Conservation (phyloP, 352 stramenopile species). For the Globisporangium solare region DNA sequence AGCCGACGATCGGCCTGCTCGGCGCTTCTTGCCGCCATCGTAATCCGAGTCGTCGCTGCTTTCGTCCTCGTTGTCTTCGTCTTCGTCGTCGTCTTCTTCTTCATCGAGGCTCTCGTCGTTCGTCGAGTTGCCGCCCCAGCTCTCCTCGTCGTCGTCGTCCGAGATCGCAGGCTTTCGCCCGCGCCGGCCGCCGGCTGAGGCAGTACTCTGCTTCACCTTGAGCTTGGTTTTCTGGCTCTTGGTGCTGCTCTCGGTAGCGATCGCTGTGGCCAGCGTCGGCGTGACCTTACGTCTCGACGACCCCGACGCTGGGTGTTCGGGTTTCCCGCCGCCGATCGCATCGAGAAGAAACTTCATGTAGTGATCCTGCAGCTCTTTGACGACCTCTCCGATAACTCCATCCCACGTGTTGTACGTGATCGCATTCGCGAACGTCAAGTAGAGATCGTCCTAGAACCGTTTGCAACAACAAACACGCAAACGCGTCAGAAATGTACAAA, state of each 20-base stretch:
- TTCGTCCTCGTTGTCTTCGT: constrained; percentile 22
- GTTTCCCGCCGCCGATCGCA: constrained; percentile 33
- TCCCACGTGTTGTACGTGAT: constrained; percentile 78
- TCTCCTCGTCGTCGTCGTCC: constrained; percentile 41
- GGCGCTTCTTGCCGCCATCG: constrained; percentile 16
- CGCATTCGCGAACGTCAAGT: constrained; percentile 76
- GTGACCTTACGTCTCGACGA: constrained; percentile 7
- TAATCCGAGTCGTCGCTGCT: constrained; percentile 37
- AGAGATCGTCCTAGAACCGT: constrained; percentile 47
- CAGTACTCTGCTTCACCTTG: constrained; percentile 11
- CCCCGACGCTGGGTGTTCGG: constrained; percentile 6
- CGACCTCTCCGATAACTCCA: constrained; percentile 46
- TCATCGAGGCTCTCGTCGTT: constrained; percentile 53
- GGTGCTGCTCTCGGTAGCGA: background rate
- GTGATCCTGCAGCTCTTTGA: constrained; percentile 65
- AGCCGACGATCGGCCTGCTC: too few relatives aligned
- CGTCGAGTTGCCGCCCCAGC: constrained; percentile 40
- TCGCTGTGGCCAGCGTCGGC: background rate
- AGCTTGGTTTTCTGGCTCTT: constrained; percentile 21
- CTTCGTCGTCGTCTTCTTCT: constrained; percentile 49
- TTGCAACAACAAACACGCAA: background rate
- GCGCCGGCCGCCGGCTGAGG: background rate
- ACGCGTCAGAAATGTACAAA: background rate
- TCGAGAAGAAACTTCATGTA: constrained; percentile 73
- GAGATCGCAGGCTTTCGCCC: constrained; percentile 16